Evolutionary conservation across 2,329 filamentous ascomycete species (phyloP), one percentile per base, ranked within the genome.

Genomic region (Fusarium sp.): DNA sequence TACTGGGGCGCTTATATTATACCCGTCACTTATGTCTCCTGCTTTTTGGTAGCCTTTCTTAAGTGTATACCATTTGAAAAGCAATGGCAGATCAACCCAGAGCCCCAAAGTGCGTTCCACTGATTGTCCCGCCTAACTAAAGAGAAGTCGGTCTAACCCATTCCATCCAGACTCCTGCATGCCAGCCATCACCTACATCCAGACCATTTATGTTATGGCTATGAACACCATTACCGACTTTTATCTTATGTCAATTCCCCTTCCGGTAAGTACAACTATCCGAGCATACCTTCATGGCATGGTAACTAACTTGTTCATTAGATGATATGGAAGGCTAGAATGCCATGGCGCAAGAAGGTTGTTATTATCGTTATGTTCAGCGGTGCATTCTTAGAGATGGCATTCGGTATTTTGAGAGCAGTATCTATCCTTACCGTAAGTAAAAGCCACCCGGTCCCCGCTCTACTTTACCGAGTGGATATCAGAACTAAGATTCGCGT

Each of bases 51-150:
- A 5, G 57, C 57, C 3, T 56, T 61, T 10, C 57, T 61, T 15
- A 61, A 61, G 44, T 61, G 57, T 33, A 61, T 61, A 13, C 57
- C 57, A 3, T 61, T 61, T n/a, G 57, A 61, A 11, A 61, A 50
- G 28, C 57, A 61, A 22, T 61, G 57, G 57, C 57, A 61, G 28
- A 8, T 61, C 39, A 51, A 61, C 21, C 57, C 57, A 31, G 57
- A 61, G 36, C 57, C 57, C 7, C 55, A 26, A n/a, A 58, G 55
- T 57, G 15, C 3, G 55, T 13, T n/a, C 33, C 13, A 31, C 28
- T 11, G 28, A 31, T 31, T 31, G 2, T 13, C 28, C 28, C 5
- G 10, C 21, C 15, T 15, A 3, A 36, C 8, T 11, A 15, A 7
- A 1, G 10, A 13, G 6, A 21, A 22, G 44, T 50, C 21, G 24